These are phyloP conservation scores for Ustilago vetiveriae DNA, from an alignment of 1,284 basidiomycete species.

Conservation along the genomic window DNA sequence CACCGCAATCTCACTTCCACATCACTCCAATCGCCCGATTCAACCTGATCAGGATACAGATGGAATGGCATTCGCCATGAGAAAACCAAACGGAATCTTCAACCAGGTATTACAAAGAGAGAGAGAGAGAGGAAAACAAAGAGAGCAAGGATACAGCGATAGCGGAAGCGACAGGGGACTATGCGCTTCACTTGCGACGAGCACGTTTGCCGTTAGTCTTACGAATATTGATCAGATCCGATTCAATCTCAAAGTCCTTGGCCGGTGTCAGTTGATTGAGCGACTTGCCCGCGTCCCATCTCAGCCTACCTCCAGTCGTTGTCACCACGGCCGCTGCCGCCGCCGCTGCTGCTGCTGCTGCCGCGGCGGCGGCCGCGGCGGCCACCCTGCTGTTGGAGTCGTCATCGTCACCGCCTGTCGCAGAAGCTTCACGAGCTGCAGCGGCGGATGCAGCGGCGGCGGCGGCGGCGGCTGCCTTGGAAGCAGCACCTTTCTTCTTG, in stretches of 20 bases:
- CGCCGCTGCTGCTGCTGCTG: conserved; percentile 34
- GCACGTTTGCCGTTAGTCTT: conserved; percentile 64
- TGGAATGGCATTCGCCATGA: no score
- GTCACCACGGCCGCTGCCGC: conserved; percentile 49
- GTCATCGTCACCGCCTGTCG: conserved; percentile 44
- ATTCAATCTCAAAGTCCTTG: conserved; percentile 65
- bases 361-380: conserved; percentile 37
- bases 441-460: conserved; percentile 40
- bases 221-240: conserved; percentile 65
- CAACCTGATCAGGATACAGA: no score
- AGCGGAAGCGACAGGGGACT: no score
- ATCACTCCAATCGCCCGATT: no score
- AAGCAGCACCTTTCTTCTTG: conserved; percentile 51
- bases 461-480: conserved; percentile 36
- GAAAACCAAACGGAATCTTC: no score
- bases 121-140: not conserved
- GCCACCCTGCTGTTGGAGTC: conserved; percentile 45
- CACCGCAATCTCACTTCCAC: not conserved
- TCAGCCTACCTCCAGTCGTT: conserved; percentile 56
- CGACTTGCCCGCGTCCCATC: conserved; percentile 65
- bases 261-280: conserved; percentile 63
- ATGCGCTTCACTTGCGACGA: conserved; percentile 42
- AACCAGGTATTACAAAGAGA: no score
- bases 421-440: conserved; percentile 45
- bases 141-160: not conserved